Evolutionary conservation across 306 rosid species (phyloP).

Genomic region (Amphicarpaea edgeworthii): DNA sequence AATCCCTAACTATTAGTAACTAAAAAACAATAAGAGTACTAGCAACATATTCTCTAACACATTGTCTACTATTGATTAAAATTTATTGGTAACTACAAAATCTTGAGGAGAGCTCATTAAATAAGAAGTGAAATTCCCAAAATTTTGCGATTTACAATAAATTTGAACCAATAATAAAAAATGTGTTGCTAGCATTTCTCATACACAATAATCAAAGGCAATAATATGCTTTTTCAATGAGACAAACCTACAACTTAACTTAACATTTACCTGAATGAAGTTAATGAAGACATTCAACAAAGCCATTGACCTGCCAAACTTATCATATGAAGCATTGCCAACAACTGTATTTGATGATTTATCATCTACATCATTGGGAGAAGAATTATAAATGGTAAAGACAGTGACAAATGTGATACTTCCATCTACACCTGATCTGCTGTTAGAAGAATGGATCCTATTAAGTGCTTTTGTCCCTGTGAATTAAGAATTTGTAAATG

Average conservation of each 20-base stretch:
- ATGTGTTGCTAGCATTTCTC: background rate
- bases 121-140: background rate
- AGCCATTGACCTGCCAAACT: slow-evolving; percentile 82
- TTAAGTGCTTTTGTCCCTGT: slow-evolving; percentile 88
- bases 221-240: background rate
- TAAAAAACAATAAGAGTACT: background rate
- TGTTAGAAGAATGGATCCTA: slow-evolving; percentile 54
- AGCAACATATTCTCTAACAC: background rate
- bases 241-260: slow-evolving; percentile 9
- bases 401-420: slow-evolving; percentile 73
- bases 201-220: slow-evolving; percentile 24
- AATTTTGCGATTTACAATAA: background rate
- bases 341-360: slow-evolving; percentile 61
- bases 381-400: slow-evolving; percentile 74
- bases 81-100: background rate
- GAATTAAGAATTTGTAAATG: slow-evolving; percentile 26
- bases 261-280: slow-evolving; percentile 76
- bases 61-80: background rate
- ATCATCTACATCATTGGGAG: slow-evolving; percentile 52
- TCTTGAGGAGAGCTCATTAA: background rate
- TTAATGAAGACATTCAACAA: slow-evolving; percentile 71
- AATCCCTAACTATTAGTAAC: background rate
- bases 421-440: slow-evolving; percentile 45
- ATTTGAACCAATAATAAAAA: background rate
- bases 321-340: slow-evolving; percentile 72